Evolutionary conservation across 148 eudicot genomes (phyloP), one percentile per base, ranked within the genome.

Genomic region (Bassia scoparia): DNA sequence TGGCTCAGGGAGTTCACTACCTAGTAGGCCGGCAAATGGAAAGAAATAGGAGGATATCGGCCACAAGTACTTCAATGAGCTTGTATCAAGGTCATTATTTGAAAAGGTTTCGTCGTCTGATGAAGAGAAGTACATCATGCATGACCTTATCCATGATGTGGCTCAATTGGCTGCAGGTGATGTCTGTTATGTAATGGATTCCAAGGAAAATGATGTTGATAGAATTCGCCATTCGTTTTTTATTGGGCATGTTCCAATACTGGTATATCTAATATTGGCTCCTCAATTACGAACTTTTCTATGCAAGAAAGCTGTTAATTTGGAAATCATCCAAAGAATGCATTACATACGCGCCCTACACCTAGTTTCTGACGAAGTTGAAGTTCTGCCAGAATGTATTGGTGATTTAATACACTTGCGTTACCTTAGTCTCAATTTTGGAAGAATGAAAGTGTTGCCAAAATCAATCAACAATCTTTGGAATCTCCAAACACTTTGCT

Each of bases 321-420:
- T 27, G 29, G 13, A 23, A 1, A 5, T 41, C 29, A 41, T 66
- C 24, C 26, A 41, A 66, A 66, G 53, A 52, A 4, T 52, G 1
- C 23, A 52, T 4, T 38, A 38, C 20, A 23, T 66, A 41, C 18
- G 69, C 5, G 30, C 29, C 0, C 52, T 66, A 4, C 1, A 1
- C 7, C 18, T 66, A 24, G 31, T 16, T 14, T 23, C 26, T 14
- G 9, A n/a, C 21, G 13, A 41, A 26, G n/a, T 23, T 41, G 31
- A 34, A 27, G 33, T n/a, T 18, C 21, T 69, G 29, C 72, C 72
- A 50, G 44, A 69, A 3, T 69, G 59, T 29, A 29, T 69, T 31
- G 60, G 72, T 21, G 18, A 30, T 69, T 15, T 69, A 17, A 69
- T 50, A 69, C 72, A 41, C 33, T 53, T 69, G 44, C 58, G 72